Evolutionary conservation across 352 stramenopile genomes (phyloP).

Genomic region (Paralagenidium karlingii): DNA sequence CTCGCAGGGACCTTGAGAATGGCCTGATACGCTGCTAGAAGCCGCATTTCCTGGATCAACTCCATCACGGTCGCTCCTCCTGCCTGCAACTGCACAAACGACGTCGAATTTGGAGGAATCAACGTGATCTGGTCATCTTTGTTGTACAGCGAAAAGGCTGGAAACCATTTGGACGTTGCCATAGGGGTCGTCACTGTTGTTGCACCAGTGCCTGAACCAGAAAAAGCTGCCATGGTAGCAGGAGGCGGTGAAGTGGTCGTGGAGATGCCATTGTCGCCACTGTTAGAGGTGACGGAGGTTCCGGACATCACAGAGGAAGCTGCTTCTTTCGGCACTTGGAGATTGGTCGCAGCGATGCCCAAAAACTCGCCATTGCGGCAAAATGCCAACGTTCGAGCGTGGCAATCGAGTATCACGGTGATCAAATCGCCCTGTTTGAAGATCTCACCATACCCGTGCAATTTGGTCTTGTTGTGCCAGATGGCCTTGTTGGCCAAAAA

Average conservation of each 20-base stretch:
- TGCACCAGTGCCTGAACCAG: too few relatives aligned
- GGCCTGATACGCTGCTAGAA: neutral
- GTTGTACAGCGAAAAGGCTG: conserved; percentile 88
- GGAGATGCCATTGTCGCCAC: neutral
- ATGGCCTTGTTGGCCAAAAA: conserved; percentile 87
- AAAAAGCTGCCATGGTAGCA: too few relatives aligned
- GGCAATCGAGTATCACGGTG: conserved; percentile 74
- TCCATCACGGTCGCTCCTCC: conserved; percentile 28
- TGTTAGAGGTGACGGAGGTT: too few relatives aligned
- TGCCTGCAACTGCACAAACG: conserved; percentile 1
- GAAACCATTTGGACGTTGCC: conserved; percentile 55
- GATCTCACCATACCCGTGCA: conserved; percentile 83
- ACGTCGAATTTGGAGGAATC: conserved; percentile 15
- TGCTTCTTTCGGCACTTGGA: conserved; percentile 18
- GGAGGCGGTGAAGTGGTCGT: neutral
- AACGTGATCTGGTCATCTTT: conserved; percentile 82
- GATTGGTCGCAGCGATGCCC: conserved; percentile 65
- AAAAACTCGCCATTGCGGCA: conserved; percentile 77
- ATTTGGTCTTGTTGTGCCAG: conserved; percentile 87
- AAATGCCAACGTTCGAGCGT: conserved; percentile 71
- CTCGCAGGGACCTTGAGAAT: neutral
- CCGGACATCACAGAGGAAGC: too few relatives aligned
- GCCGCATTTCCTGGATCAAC: conserved; percentile 14
- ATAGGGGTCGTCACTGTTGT: conserved; percentile 1
- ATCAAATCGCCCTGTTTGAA: conserved; percentile 86